Evolutionary conservation across 2,329 filamentous ascomycete genomes (phyloP).

Genomic region (Xylariaceae sp.): DNA sequence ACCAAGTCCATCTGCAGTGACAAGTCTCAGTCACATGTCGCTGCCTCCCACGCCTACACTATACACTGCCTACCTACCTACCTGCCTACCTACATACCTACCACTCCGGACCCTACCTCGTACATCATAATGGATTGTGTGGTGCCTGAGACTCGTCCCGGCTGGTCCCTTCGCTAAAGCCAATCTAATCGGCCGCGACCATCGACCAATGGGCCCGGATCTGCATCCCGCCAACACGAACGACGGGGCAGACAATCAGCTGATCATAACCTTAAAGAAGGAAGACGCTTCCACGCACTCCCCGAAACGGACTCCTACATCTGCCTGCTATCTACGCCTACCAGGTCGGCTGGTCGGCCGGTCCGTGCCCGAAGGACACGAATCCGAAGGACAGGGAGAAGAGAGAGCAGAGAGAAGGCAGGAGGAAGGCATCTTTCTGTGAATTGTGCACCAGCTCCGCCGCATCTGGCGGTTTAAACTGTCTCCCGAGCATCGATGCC

Average conservation of each 20-base stretch:
- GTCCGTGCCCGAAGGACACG: not conserved
- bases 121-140: not conserved
- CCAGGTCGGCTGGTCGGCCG: conserved; percentile 1
- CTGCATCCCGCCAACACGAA: conserved; percentile 8
- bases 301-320: not conserved
- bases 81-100: too few species aligned
- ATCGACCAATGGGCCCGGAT: not conserved
- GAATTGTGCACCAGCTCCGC: conserved; percentile 6
- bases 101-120: too few species aligned
- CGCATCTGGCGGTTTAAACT: conserved; percentile 1
- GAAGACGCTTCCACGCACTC: not conserved
- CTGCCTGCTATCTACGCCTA: not conserved
- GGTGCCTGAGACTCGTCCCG: conserved; percentile 5
- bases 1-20: conserved; percentile 12
- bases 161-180: not conserved
- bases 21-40: conserved; percentile 7
- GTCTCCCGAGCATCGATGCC: conserved; percentile 1
- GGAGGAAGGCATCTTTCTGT: not conserved
- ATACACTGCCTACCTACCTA: too few species aligned
- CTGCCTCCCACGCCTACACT: too few species aligned
- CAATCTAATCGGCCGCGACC: conserved; percentile 2
- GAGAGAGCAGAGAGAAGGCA: not conserved
- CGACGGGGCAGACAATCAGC: conserved; percentile 11
- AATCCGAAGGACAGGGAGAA: not conserved
- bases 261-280: conserved; percentile 7